Conservation (phyloP, 352 stramenopile species). For the Phytophthora gonapodyides region DNA sequence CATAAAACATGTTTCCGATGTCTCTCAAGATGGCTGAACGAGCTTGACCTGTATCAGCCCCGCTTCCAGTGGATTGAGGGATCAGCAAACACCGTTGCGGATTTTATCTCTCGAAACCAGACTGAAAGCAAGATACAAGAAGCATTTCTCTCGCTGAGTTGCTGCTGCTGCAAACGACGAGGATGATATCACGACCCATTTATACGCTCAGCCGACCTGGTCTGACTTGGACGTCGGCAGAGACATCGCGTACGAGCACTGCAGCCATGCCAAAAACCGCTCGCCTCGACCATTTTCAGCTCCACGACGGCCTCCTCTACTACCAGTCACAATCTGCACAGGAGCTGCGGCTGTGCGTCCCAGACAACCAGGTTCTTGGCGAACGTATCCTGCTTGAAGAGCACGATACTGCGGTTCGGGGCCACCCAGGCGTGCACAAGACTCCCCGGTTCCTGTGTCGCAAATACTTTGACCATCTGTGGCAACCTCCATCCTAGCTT, state of each 20-base stretch:
- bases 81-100: not conserved
- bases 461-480: conserved; percentile 13
- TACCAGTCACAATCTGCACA: not conserved
- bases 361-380: not conserved
- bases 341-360: not conserved
- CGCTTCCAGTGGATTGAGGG: conserved; percentile 8
- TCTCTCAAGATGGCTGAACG: conserved; percentile 6
- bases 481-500: not conserved
- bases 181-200: not conserved
- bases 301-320: not conserved
- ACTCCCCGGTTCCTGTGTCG: not conserved
- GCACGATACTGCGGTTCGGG: conserved; percentile 7
- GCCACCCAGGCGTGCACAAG: conserved; percentile 10
- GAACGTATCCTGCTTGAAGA: conserved; percentile 12
- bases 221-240: not conserved
- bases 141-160: conserved; percentile 2
- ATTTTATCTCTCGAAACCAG: not conserved
- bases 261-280: not conserved
- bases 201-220: not conserved
- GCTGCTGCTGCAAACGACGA: not conserved
- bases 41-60: conserved; percentile 7
- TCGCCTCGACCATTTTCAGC: not conserved
- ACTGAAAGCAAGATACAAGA: not conserved
- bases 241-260: not conserved
- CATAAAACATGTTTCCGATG: conserved; percentile 10